phyloP scores from a whole-genome alignment of 805 yeast species.

The Nakazawaea ernobii region DNA sequence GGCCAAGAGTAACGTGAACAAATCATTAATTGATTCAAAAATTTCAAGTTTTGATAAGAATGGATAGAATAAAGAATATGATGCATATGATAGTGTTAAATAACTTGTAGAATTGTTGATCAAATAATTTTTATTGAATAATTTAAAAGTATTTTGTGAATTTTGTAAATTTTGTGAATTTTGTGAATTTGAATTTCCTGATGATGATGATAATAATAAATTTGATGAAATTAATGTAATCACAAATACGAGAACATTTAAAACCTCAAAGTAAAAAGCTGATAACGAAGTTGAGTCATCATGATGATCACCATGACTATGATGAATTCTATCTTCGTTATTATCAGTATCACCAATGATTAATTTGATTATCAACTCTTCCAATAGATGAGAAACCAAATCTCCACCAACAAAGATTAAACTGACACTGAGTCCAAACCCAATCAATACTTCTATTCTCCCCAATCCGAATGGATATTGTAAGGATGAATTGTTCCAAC shows the following conservation, averaged over 20 bases:
- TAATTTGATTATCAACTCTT: conserved; percentile 53
- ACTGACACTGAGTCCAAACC: conserved; percentile 81
- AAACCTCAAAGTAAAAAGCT: conserved; percentile 22
- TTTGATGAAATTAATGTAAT: conserved; percentile 30
- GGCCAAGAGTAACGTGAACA: conserved; percentile 41
- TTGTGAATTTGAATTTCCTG: conserved; percentile 9
- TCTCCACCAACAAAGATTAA: conserved; percentile 89
- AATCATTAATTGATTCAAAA: conserved; percentile 32
- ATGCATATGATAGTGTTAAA: conserved; percentile 37
- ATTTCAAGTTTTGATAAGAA: conserved; percentile 16
- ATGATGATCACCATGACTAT: conserved; percentile 23
- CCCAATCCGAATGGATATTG: conserved; percentile 91
- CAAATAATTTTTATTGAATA: conserved; percentile 16
- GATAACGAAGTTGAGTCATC: conserved; percentile 16
- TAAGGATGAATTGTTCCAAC: conserved; percentile 79
- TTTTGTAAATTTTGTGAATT: conserved; percentile 15
- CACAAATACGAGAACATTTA: conserved; percentile 18
- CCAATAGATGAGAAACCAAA: conserved; percentile 78
- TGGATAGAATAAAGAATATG: conserved; percentile 36
- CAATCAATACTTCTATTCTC: conserved; percentile 81
- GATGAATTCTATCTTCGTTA: conserved; percentile 20
- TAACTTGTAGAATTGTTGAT: conserved; percentile 23
- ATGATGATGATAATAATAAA: conserved; percentile 9
- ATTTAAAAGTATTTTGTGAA: conserved; percentile 20
- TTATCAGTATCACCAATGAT: conserved; percentile 26